phyloP scores from a whole-genome alignment of 2,329 filamentous ascomycete species.

The Alternaria novae-zelandiae region DNA sequence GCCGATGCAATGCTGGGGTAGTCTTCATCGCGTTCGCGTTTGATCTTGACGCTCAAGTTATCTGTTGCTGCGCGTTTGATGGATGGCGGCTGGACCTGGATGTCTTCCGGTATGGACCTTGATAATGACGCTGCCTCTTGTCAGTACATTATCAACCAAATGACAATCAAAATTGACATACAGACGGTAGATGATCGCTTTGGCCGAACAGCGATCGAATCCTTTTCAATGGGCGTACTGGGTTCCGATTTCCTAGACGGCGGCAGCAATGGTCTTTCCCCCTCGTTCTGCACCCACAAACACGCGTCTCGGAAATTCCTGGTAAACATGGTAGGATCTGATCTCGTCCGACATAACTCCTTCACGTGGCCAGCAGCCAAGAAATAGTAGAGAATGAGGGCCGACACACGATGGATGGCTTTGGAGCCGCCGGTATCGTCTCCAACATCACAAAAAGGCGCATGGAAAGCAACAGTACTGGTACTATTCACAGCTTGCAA shows the following conservation, averaged over 20 bases:
- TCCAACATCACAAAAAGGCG: conserved; percentile 36
- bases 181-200: conserved; percentile 68
- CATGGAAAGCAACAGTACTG: conserved; percentile 35
- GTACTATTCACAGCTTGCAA: conserved; percentile 34
- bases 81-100: conserved; percentile 10
- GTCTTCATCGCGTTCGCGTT: conserved; percentile 34
- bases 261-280: conserved; percentile 25
- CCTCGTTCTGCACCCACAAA: conserved; percentile 34
- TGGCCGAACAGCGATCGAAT: conserved; percentile 58
- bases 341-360: conserved; percentile 30
- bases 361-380: conserved; percentile 33
- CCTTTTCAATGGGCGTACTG: conserved; percentile 16
- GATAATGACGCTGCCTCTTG: conserved; percentile 11
- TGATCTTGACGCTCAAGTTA: conserved; percentile 24
- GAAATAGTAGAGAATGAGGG: conserved; percentile 36
- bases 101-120: conserved; percentile 8
- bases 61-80: conserved; percentile 30
- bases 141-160: conserved; percentile 18
- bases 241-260: conserved; percentile 28
- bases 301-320: conserved; percentile 38
- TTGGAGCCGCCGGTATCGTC: conserved; percentile 34
- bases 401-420: conserved; percentile 35
- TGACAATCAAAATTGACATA: conserved; percentile 55
- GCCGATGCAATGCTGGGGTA: conserved; percentile 8
- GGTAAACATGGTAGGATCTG: conserved; percentile 37